phyloP scores from a whole-genome alignment of 176 grass and related monocot genomes.

The Tillandsia fasciculata region DNA sequence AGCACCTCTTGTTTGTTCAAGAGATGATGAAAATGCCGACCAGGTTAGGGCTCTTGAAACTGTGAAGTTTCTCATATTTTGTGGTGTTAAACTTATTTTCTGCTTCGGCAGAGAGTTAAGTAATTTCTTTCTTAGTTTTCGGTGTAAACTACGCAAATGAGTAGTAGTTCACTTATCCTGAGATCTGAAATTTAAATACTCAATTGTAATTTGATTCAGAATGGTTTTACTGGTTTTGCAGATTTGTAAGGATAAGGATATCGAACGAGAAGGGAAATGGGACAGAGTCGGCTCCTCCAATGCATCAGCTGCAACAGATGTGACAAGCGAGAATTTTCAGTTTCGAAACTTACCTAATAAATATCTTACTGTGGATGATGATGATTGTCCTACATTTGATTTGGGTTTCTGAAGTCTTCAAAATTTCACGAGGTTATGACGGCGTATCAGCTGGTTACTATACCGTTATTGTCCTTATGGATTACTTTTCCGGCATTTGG shows the following conservation, averaged over 20 bases:
- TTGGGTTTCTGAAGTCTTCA: conserved; percentile 1
- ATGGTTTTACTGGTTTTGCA: background rate
- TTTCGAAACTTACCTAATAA: background rate
- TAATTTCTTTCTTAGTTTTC: background rate
- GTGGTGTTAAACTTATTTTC: background rate
- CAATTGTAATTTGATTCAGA: background rate
- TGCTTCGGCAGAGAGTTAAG: background rate
- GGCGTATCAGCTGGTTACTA: no score
- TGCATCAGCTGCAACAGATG: background rate
- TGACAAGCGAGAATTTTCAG: background rate
- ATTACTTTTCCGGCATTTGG: no score
- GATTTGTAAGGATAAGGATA: background rate
- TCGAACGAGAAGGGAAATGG: background rate
- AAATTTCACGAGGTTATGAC: no score
- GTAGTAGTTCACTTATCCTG: background rate
- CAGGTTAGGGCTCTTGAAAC: background rate
- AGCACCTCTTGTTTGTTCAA: background rate
- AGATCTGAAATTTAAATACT: background rate
- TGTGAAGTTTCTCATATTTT: background rate
- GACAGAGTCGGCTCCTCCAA: background rate
- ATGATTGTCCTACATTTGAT: background rate
- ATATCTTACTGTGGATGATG: background rate
- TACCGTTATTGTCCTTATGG: no score
- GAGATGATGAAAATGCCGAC: background rate
- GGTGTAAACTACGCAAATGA: background rate